Evolutionary conservation across 2,329 filamentous ascomycete genomes (phyloP), one percentile per base, ranked within the genome.

Genomic region (Dactylellina cionopaga): DNA sequence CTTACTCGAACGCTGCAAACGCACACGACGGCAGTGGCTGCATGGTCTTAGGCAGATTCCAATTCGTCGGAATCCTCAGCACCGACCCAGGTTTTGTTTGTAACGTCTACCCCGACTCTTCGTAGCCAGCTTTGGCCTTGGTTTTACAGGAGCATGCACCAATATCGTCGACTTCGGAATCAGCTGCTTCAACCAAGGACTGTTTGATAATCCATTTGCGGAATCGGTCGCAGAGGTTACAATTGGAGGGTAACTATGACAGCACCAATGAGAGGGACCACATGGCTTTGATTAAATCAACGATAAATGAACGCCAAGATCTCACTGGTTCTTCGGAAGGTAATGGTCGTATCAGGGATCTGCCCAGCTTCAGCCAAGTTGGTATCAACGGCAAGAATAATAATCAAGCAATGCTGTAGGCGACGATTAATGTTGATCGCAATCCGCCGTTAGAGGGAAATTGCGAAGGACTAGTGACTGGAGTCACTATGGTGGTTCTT

Each of bases 41-140:
- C 33, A 33, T 59, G 9, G 54, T 39, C 15, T 9, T 22, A 11
- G 31, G 19, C 54, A 19, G 19, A 13, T 59, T 43, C 54, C 54
- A 59, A 29, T 41, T 39, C 25, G 54, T 46, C 15, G 54, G 54
- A 27, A 27, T 59, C 25, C 24, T 59, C 39, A 59, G 24, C 37
- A 39, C 39, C 11, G 24, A 46, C 15, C 37, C 54, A 2, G 54
- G 54, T 19, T 59, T 33, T 27, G 7, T 22, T 4, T 59, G 54
- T 29, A 59, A 59, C 27, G 9, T 59, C 37, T 59, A 59, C 54
- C 46, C 54, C 22, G 54, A 59, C 54, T 17, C 54, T 17, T 33
- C 39, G 1, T 59, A 13, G 41, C 25, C 24, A 59, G 13, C 54
- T 44, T 59, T 17, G 15, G n/a, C n/a, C n/a, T n/a, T n/a, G n/a